A percentile compares a stretch with the other conserved stretches of the same genome.
Conservation (phyloP, 306 rosid species). For the Acacia acuminata region DNA sequence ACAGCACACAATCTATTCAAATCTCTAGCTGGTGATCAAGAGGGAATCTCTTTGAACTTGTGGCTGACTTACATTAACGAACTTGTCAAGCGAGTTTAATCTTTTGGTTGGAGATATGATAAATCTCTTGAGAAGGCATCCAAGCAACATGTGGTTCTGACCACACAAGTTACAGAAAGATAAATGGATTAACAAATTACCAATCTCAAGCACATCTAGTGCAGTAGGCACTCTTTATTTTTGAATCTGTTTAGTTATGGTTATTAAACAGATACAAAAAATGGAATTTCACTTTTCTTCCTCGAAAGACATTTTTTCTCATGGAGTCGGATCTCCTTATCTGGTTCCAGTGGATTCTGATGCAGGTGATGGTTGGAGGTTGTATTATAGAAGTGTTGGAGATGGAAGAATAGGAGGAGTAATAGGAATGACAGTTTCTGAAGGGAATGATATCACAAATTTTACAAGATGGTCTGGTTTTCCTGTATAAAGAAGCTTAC, state of each 20-base stretch:
- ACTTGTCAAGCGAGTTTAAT: slow-evolving; percentile 73
- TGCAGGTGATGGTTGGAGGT: too few relatives aligned
- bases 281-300: slow-evolving; percentile 21
- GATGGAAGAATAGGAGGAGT: too few relatives aligned
- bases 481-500: too few relatives aligned
- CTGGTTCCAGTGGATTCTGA: too few relatives aligned
- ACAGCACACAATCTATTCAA: slow-evolving; percentile 84
- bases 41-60: slow-evolving; percentile 69
- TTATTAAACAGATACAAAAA: not conserved
- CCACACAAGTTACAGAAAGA: slow-evolving; percentile 13
- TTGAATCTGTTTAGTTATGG: slow-evolving; percentile 21
- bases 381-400: too few relatives aligned
- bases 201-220: slow-evolving; percentile 18
- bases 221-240: slow-evolving; percentile 22
- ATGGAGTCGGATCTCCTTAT: too few relatives aligned
- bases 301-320: not conserved
- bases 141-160: slow-evolving; percentile 26
- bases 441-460: too few relatives aligned
- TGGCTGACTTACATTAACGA: slow-evolving; percentile 86
- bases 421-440: too few relatives aligned
- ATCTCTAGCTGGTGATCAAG: slow-evolving; percentile 79
- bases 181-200: slow-evolving; percentile 22
- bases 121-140: slow-evolving; percentile 16
- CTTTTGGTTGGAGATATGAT: slow-evolving; percentile 22
- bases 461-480: too few relatives aligned